A percentile compares a stretch with the other conserved stretches of the same genome.
Evolutionary conservation across 2,329 filamentous ascomycete species (phyloP).

Genomic region (Diplocarpon rosae): DNA sequence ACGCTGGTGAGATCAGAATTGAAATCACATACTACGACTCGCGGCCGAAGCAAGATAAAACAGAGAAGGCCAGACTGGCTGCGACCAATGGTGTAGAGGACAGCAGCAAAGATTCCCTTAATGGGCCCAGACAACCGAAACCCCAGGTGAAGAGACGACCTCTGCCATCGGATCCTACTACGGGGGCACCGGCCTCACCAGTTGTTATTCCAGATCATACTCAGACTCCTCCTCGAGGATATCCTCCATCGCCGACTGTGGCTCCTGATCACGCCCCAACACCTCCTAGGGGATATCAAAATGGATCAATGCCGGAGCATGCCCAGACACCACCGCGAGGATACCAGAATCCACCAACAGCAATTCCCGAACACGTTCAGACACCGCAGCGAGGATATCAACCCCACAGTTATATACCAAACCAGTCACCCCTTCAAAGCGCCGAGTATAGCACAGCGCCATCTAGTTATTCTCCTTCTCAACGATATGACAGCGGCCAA

Average conservation of each 20-base stretch:
- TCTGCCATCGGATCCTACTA: constrained; percentile 62
- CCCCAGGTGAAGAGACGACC: constrained; percentile 71
- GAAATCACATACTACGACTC: constrained; percentile 96
- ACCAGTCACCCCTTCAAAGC: constrained; percentile 42
- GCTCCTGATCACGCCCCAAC: constrained; percentile 29
- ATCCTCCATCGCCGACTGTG: constrained; percentile 29
- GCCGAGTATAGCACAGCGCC: constrained; percentile 32
- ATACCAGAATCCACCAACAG: constrained; percentile 14
- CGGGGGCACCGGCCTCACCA: constrained; percentile 35
- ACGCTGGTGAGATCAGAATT: constrained; percentile 86
- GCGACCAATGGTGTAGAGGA: constrained; percentile 28
- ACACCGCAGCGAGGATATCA: constrained; percentile 38
- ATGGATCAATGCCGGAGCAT: constrained; percentile 25
- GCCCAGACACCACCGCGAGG: constrained; percentile 25
- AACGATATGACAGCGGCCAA: constrained; percentile 17
- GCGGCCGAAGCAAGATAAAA: constrained; percentile 69
- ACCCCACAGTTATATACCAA: constrained; percentile 35
- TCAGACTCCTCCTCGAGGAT: constrained; percentile 31
- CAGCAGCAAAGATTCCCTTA: constrained; percentile 27
- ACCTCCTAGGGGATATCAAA: constrained; percentile 21
- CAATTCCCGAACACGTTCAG: constrained; percentile 34
- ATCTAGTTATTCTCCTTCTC: constrained; percentile 12
- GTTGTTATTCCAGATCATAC: constrained; percentile 32
- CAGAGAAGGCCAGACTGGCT: constrained; percentile 36
- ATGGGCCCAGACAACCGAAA: constrained; percentile 36